Conservation (phyloP, 2,329 filamentous ascomycete genomes). For the Tolypocladium tundrense region DNA sequence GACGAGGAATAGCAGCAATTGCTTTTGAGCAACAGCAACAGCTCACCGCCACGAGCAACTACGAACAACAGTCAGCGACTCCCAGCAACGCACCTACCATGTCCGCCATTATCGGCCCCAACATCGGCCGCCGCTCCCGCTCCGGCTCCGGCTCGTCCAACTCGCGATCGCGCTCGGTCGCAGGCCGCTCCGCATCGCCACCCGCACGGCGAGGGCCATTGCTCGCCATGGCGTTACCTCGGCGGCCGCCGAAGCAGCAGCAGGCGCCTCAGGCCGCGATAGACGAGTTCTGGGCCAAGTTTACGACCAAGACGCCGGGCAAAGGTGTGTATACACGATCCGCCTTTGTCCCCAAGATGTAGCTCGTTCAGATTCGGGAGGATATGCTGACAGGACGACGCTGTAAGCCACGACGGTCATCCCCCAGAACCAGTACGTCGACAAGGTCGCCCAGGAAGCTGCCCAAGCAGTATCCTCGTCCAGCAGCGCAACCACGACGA, state of each 20-base stretch:
- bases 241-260: constrained; percentile 31
- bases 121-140: not conserved
- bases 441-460: constrained; percentile 42
- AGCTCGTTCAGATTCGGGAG: not conserved
- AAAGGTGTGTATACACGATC: constrained; percentile 38
- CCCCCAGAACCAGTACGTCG: constrained; percentile 56
- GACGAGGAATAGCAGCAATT: not conserved
- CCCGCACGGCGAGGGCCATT: not conserved
- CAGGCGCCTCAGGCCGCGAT: constrained; percentile 57
- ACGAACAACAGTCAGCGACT: not conserved
- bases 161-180: not conserved
- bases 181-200: not conserved
- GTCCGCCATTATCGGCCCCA: constrained; percentile 2
- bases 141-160: not conserved
- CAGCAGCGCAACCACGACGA: not conserved
- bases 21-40: not conserved
- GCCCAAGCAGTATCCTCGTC: not conserved
- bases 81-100: not conserved
- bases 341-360: no score
- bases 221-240: not conserved
- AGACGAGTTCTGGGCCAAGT: constrained; percentile 64
- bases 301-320: constrained; percentile 59
- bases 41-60: not conserved
- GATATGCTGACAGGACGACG: not conserved
- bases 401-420: constrained; percentile 53